A percentile compares a stretch with the other conserved stretches of the same genome.
These are phyloP conservation scores for Ophiocordyceps camponoti-floridani DNA, from an alignment of 2,329 filamentous ascomycete species.

Conservation along the genomic window DNA sequence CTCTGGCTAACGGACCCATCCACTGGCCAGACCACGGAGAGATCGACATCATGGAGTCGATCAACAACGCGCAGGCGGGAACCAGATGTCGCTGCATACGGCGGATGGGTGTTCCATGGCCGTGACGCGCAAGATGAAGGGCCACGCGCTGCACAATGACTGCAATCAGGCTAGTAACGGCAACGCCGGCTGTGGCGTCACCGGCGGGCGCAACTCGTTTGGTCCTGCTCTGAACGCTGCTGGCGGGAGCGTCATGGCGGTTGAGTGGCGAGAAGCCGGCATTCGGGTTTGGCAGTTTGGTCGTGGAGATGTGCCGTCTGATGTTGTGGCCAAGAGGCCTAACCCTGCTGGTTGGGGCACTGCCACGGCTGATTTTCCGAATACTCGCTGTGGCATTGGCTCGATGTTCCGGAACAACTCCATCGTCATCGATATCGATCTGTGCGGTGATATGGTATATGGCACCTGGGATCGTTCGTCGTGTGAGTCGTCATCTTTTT, in stretches of 20 bases:
- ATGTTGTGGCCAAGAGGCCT: conserved; percentile 32
- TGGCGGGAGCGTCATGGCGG: conserved; percentile 40
- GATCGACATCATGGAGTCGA: conserved; percentile 43
- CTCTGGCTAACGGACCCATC: conserved; percentile 44
- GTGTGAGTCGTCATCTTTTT: conserved; percentile 13
- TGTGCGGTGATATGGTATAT: conserved; percentile 40
- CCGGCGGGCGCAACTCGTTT: conserved; percentile 22
- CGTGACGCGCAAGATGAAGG: conserved; percentile 35
- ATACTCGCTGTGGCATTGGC: conserved; percentile 39
- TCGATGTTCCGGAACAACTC: conserved; percentile 46
- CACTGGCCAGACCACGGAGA: conserved; percentile 49
- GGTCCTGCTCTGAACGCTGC: conserved; percentile 32
- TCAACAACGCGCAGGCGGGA: conserved; percentile 34
- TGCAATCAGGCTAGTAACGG: conserved; percentile 31
- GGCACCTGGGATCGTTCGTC: conserved; percentile 26
- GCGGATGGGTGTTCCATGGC: conserved; percentile 30
- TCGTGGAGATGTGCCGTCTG: conserved; percentile 25
- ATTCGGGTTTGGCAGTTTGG: conserved; percentile 47
- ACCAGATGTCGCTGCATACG: conserved; percentile 43
- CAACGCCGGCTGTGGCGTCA: conserved; percentile 41
- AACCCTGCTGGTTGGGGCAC: conserved; percentile 44
- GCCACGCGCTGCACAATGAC: conserved; percentile 19
- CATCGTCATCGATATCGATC: conserved; percentile 47
- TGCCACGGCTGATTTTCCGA: conserved; percentile 47
- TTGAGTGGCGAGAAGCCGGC: conserved; percentile 41